Evolutionary conservation across 768 basidiomycete species (phyloP).

Genomic region (Myochromella boudieri): DNA sequence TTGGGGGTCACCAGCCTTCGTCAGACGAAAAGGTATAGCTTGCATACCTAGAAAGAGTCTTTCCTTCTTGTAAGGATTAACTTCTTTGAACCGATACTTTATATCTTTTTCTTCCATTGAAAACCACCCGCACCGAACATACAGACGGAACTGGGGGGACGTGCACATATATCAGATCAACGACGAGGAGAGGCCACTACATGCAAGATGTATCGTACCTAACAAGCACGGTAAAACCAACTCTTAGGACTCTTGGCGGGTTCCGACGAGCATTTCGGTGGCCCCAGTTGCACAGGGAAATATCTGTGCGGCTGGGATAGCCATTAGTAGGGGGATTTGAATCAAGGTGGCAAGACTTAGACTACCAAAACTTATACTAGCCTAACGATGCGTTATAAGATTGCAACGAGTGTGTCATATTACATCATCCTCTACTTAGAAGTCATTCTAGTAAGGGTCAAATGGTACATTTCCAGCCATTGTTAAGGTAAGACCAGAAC

Average conservation of each 20-base stretch:
- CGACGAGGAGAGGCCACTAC: neutral
- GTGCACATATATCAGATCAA: constrained; percentile 8
- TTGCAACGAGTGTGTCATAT: neutral
- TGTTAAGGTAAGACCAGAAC: constrained; percentile 35
- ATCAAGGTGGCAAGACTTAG: no score
- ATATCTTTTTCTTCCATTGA: constrained; percentile 64
- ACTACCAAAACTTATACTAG: no score
- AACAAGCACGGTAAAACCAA: constrained; percentile 61
- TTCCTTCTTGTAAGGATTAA: constrained; percentile 72
- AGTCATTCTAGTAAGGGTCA: no score
- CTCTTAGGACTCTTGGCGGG: constrained; percentile 52
- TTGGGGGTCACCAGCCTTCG: neutral
- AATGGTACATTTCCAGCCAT: no score
- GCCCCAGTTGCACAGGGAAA: constrained; percentile 57
- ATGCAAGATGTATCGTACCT: constrained; percentile 37
- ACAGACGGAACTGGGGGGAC: constrained; percentile 51
- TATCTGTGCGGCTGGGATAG: constrained; percentile 50
- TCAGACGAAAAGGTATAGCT: neutral
- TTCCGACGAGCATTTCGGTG: constrained; percentile 49
- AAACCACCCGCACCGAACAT: constrained; percentile 64
- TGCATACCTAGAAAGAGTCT: constrained; percentile 49
- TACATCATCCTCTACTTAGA: constrained; percentile 9
- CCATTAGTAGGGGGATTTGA: constrained; percentile 26
- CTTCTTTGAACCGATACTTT: constrained; percentile 66
- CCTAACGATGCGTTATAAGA: constrained; percentile 8